Base-by-base conservation (phyloP, 148 eudicot genomes). In the Chenopodium formosanum region DNA sequence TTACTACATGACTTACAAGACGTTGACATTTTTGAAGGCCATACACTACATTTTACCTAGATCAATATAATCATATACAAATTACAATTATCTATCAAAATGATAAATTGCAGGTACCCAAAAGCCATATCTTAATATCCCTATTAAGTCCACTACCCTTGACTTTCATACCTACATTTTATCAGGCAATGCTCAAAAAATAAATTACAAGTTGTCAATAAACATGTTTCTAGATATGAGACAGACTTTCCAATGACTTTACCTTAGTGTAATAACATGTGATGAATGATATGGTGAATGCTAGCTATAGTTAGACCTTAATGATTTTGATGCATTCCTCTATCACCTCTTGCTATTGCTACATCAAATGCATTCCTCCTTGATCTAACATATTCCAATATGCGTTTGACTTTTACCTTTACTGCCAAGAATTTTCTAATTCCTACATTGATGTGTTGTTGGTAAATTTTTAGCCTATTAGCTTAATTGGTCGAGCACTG, bases 351-450 rank as follows among this genome's bases (percentile, higher is more conserved):
- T 34, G 85, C 29, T 86, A 80, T 23, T 86, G 84, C 80, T 40
- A 46, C 67, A 70, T 72, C 67, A 77, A 67, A 20, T 19, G 50
- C 75, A 63, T 78, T 0, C 27, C 75, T 4, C 81, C 81, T 63
- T 83, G 86, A 70, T 85, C 88, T 10, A 34, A 16, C 11, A 88
- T 86, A 62, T 86, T 90, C 92, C 92, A 1, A 84, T 76, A 79
- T 76, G 86, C 69, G 74, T 62, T 4, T 60, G 80, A 23, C 73
- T 80, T 50, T 74, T 78, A 9, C 84, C 84, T 91, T 91, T 31
- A 91, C 95, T 2, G 93, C 91, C 81, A 91, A 65, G 65, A 92
- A 89, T 83, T 91, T 92, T 34, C 40, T 34, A 34, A 6, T 34
- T 34, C 40, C 40, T 34, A 34, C 40, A 34, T 34, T 4, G 40